Conservation (phyloP, 2,329 filamentous ascomycete species). For the Gyromitra esculenta region DNA sequence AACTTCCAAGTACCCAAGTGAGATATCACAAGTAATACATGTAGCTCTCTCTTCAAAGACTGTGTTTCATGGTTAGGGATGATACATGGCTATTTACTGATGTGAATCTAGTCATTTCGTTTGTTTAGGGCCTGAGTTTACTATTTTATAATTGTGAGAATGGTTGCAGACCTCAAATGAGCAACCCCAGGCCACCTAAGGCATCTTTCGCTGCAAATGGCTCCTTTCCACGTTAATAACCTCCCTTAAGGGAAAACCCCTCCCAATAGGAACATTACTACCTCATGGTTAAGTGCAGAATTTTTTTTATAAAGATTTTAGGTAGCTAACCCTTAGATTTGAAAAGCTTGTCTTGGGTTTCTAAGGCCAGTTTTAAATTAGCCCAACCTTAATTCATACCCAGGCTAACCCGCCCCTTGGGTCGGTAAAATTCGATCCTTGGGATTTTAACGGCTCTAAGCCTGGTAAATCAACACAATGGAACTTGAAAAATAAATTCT, state of each 20-base stretch:
- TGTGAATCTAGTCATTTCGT: no score
- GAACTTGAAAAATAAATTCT: neutral
- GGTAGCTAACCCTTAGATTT: neutral
- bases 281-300: neutral
- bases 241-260: neutral
- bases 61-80: neutral
- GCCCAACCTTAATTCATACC: neutral
- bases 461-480: neutral
- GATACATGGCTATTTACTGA: neutral
- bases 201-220: neutral
- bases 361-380: neutral
- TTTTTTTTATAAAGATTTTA: neutral
- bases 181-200: no score
- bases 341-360: neutral
- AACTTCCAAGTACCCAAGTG: neutral
- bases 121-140: no score
- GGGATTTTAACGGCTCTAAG: no score
- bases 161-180: no score
- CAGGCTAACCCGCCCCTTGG: neutral
- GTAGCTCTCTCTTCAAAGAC: neutral
- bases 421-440: neutral
- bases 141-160: no score
- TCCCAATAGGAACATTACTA: neutral
- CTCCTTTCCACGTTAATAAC: neutral
- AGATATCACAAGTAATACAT: neutral